Conservation (phyloP, 495 filamentous ascomycete species). For the Podospora didyma region DNA sequence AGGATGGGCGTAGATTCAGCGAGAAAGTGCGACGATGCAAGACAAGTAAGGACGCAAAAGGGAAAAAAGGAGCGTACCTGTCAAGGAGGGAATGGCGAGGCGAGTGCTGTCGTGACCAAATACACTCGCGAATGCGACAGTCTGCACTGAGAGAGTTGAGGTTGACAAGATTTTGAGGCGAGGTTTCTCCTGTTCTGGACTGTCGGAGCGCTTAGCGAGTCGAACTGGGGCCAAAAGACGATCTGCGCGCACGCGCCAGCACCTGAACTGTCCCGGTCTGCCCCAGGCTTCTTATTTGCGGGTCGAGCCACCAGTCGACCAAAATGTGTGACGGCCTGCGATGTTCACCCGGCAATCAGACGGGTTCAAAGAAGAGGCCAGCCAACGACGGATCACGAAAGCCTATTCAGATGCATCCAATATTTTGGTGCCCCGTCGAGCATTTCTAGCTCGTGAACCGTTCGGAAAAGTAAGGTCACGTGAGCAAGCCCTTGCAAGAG, state of each 20-base stretch:
- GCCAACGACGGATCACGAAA: not conserved
- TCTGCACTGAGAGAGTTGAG: not conserved
- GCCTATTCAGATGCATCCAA: not conserved
- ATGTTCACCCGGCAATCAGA: not conserved
- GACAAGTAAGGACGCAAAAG: not conserved
- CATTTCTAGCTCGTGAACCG: not conserved
- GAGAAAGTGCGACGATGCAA: not conserved
- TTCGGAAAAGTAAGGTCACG: not conserved
- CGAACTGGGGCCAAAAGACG: constrained; percentile 10
- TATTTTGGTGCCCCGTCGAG: not conserved
- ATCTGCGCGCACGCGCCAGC: constrained; percentile 20
- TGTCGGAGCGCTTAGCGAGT: constrained; percentile 15
- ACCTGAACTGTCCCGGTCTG: not conserved
- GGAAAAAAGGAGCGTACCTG: constrained; percentile 8
- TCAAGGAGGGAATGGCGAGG: not conserved
- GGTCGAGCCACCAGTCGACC: not conserved
- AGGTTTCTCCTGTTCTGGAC: constrained; percentile 11
- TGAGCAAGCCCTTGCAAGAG: not conserved
- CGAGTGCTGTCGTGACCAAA: constrained; percentile 6
- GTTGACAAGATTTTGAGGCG: constrained; percentile 21
- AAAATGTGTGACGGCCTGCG: not conserved
- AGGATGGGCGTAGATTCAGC: not conserved
- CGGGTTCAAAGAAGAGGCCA: not conserved
- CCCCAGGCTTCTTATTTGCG: not conserved
- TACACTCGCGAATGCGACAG: constrained; percentile 10